Evolutionary conservation across 495 filamentous ascomycete genomes (phyloP), one percentile per base, ranked within the genome.

Genomic region (Penicillium flavigenum): DNA sequence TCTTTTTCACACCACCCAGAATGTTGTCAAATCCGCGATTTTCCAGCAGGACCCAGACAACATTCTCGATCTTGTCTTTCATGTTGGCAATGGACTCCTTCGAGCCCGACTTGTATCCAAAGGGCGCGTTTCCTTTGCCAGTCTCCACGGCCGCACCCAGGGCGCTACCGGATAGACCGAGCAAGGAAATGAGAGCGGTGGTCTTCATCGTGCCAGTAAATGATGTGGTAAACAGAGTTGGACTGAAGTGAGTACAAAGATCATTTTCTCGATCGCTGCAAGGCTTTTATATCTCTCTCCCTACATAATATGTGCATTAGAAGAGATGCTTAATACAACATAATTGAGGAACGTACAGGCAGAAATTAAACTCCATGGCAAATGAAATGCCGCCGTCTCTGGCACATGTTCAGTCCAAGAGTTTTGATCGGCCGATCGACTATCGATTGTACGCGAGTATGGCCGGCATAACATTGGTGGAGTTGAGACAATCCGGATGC

Each of bases 21-120:
- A 79, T 66, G 65, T 77, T 79, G 65, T 79, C 76, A 42, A 75
- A 71, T 14, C 69, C 74, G 53, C 76, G 76, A 64, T 79, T 79
- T 59, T 79, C 76, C 69, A 77, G 65, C 45, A 74, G 56, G 27
- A 79, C 64, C 60, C 72, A 68, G 54, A 79, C 76, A 31, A 79
- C 76, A 60, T 78, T 78, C 67, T 79, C 74, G 61, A 79, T 68
- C 58, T 79, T 75, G 56, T 72, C 63, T 57, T 72, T 77, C 63
- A 76, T 54, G 64, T 74, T 74, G 55, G 64, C 56, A 59, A 74
- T 63, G 32, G 71, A 69, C 51, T 68, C 58, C 53, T 61, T 66
- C 8, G 65, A 68, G 32, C 65, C 65, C 7, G 65, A 66, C 36
- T 63, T 61, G 60, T 68, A 68, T 4, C 65, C 65, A 16, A 51